These are phyloP conservation scores for Fusarium stilboides DNA, from an alignment of 2,329 filamentous ascomycete genomes.

Conservation along the genomic window DNA sequence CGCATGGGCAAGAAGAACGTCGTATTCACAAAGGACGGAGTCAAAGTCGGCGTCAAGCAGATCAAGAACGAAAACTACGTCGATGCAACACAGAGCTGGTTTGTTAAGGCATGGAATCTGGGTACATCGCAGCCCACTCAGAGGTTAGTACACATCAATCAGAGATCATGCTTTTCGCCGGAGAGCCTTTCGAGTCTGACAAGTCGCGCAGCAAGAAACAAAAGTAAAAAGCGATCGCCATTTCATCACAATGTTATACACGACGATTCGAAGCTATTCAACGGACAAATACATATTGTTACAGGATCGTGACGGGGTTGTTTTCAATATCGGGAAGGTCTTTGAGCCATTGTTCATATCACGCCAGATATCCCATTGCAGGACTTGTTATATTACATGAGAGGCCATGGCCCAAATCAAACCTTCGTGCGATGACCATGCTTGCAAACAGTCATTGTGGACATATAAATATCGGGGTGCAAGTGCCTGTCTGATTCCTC, in stretches of 20 bases:
- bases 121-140: conserved; percentile 53
- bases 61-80: conserved; percentile 79
- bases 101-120: conserved; percentile 77
- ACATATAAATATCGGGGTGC: neutral
- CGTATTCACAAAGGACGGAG: conserved; percentile 80
- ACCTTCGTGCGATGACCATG: neutral
- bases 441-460: neutral
- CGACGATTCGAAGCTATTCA: conserved; percentile 4
- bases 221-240: conserved; percentile 32
- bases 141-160: conserved; percentile 26
- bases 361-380: conserved; percentile 4
- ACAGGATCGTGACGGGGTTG: conserved; percentile 2
- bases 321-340: neutral
- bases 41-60: conserved; percentile 80
- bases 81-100: conserved; percentile 78
- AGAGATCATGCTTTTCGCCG: neutral
- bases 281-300: conserved; percentile 6
- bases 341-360: neutral
- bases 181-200: conserved; percentile 27
- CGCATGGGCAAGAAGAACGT: conserved; percentile 84
- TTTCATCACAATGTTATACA: conserved; percentile 7
- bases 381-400: neutral
- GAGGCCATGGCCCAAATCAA: neutral
- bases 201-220: conserved; percentile 42
- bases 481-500: neutral